Conservation (phyloP, 306 rosid genomes). For the Prunus dulcis region DNA sequence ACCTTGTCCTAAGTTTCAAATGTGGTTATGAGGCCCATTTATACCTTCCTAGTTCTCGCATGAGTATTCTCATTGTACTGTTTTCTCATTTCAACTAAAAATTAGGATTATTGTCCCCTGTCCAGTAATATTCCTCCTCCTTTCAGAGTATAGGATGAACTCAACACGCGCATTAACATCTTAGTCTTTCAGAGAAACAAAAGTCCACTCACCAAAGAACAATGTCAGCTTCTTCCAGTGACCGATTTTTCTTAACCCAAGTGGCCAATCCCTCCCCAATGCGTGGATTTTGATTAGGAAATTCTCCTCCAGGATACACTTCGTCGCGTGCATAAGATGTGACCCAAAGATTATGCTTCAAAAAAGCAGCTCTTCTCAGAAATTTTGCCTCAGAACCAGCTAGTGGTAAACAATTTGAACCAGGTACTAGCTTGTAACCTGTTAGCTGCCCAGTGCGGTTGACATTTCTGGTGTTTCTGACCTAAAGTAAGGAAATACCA, state of each 20-base stretch:
- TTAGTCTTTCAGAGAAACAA: background rate
- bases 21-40: no score
- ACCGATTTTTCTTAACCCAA: constrained; percentile 70
- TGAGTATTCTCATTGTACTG: background rate
- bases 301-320: constrained; percentile 79
- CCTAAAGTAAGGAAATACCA: constrained; percentile 34
- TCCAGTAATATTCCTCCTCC: background rate
- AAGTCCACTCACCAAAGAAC: constrained; percentile 69
- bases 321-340: constrained; percentile 58
- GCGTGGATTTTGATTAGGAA: constrained; percentile 80
- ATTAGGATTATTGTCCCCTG: background rate
- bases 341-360: constrained; percentile 87
- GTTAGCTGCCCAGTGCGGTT: constrained; percentile 77
- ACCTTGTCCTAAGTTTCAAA: background rate
- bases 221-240: constrained; percentile 74
- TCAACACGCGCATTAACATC: background rate
- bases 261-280: constrained; percentile 78
- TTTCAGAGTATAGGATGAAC: background rate
- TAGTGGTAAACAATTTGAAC: constrained; percentile 74
- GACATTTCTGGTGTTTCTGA: constrained; percentile 75
- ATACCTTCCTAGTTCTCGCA: background rate
- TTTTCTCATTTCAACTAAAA: background rate
- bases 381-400: constrained; percentile 87
- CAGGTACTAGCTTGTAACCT: constrained; percentile 77
- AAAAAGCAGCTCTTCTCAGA: constrained; percentile 72